Percentiles rank a stretch among this genome's conserved stretches.
Conservation (phyloP, 176 grass and related monocot genomes). For the Musa itinerans region DNA sequence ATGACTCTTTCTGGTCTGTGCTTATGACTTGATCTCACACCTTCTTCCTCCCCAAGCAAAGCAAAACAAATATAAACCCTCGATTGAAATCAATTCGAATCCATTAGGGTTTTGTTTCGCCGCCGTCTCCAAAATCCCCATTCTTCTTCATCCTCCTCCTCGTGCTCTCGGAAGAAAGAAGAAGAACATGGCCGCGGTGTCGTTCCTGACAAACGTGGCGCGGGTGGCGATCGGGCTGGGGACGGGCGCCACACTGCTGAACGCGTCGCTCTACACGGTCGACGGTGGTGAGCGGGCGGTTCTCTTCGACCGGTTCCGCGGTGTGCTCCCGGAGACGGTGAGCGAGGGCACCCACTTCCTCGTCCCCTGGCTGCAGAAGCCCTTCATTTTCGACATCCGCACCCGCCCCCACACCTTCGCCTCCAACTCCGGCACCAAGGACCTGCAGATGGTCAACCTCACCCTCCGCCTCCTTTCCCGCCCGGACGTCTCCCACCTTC, state of each 20-base stretch:
- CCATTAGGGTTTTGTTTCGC: neutral
- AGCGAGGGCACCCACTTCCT: conserved; percentile 92
- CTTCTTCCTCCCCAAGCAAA: too few species aligned
- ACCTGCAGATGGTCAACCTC: conserved; percentile 97
- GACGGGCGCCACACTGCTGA: conserved; percentile 39
- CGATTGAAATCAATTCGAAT: neutral
- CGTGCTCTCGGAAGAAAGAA: neutral
- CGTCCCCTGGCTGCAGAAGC: conserved; percentile 97
- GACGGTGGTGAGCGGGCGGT: conserved; percentile 93
- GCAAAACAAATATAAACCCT: too few species aligned
- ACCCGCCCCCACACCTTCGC: conserved; percentile 94
- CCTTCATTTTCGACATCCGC: conserved; percentile 94
- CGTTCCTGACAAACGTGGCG: conserved; percentile 66
- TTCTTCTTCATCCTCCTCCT: neutral
- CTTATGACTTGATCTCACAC: too few species aligned
- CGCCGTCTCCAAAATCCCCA: neutral
- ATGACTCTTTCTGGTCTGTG: too few species aligned
- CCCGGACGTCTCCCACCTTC: conserved; percentile 63
- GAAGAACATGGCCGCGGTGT: conserved; percentile 23
- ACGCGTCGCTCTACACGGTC: conserved; percentile 78
- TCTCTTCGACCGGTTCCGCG: conserved; percentile 92
- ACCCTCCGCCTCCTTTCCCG: conserved; percentile 91
- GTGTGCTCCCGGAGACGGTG: conserved; percentile 65
- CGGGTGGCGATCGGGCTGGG: conserved; percentile 68
- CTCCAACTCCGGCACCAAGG: conserved; percentile 97